Evolutionary conservation across 805 yeast genomes (phyloP).

Genomic region (Saccharomycopsis sp.): DNA sequence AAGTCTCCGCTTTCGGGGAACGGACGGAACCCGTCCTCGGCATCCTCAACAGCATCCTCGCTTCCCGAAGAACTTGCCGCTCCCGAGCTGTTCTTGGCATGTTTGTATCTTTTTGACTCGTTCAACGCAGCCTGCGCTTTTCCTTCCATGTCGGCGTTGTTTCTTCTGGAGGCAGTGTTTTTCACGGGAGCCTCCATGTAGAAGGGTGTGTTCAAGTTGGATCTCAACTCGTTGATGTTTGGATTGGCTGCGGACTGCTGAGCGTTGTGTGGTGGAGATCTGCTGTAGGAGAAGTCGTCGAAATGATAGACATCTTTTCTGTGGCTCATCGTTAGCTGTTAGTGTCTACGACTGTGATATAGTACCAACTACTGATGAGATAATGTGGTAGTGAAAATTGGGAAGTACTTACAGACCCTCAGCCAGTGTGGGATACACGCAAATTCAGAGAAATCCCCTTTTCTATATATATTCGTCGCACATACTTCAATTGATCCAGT

Average conservation of each 20-base stretch:
- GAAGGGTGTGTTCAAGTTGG: constrained; percentile 9
- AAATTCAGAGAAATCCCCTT: neutral
- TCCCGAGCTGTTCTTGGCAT: neutral
- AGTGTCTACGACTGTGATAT: too few species aligned
- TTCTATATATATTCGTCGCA: neutral
- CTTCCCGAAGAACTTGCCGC: neutral
- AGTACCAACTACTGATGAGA: neutral
- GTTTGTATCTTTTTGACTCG: neutral
- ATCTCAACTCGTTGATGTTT: neutral
- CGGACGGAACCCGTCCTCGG: constrained; percentile 14
- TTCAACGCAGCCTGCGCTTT: neutral
- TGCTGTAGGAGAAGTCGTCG: constrained; percentile 4
- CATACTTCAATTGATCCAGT: neutral
- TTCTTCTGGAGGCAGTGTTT: neutral
- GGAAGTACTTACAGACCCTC: too few species aligned
- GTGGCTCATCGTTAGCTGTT: neutral
- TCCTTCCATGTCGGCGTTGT: neutral
- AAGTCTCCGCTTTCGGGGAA: constrained; percentile 15
- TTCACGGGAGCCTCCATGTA: neutral
- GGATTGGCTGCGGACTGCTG: neutral
- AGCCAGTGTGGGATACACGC: neutral
- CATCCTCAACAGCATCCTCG: constrained; percentile 21
- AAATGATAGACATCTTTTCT: constrained; percentile 6
- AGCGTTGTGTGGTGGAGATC: constrained; percentile 1
- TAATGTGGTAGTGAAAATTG: too few species aligned